These are phyloP conservation scores for Candida gigantensis DNA, from an alignment of 1,139 yeast genomes.

Conservation along the genomic window DNA sequence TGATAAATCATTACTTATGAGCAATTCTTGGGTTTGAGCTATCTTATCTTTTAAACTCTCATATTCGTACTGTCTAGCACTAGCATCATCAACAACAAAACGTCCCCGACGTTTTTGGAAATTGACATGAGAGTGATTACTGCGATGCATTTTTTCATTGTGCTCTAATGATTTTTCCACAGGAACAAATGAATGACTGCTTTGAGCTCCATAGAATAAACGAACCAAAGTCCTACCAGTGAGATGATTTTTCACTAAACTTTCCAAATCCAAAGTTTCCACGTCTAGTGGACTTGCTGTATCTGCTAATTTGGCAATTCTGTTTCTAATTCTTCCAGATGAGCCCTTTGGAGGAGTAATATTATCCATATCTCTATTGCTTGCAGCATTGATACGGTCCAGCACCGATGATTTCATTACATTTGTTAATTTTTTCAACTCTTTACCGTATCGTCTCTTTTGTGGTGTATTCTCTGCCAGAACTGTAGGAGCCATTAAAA, in stretches of 20 bases:
- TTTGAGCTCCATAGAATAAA: slow-evolving; percentile 34
- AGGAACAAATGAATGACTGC: slow-evolving; percentile 1
- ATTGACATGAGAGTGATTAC: slow-evolving; percentile 14
- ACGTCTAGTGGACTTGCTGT: slow-evolving; percentile 41
- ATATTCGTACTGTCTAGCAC: slow-evolving; percentile 26
- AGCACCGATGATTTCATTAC: slow-evolving; percentile 75
- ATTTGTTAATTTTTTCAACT: slow-evolving; percentile 63
- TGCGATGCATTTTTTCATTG: slow-evolving; percentile 4
- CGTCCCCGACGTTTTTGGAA: slow-evolving; percentile 11
- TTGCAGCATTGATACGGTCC: slow-evolving; percentile 47
- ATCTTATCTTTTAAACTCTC: slow-evolving; percentile 41
- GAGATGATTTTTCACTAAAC: slow-evolving; percentile 32
- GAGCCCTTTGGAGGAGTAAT: slow-evolving; percentile 14
- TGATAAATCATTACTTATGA: slow-evolving; percentile 21
- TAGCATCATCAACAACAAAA: slow-evolving; percentile 11
- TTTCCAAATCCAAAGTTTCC: slow-evolving; percentile 45
- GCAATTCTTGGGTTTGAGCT: slow-evolving; percentile 23
- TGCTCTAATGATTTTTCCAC: background rate
- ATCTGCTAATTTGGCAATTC: slow-evolving; percentile 40
- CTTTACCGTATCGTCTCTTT: slow-evolving; percentile 39
- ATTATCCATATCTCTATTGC: slow-evolving; percentile 30
- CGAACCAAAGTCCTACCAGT: slow-evolving; percentile 38
- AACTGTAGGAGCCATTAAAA: background rate
- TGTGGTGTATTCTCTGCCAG: slow-evolving; percentile 19
- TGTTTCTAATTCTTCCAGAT: slow-evolving; percentile 34